Conservation (phyloP, 768 basidiomycete genomes). For the Leccinum variicolor region DNA sequence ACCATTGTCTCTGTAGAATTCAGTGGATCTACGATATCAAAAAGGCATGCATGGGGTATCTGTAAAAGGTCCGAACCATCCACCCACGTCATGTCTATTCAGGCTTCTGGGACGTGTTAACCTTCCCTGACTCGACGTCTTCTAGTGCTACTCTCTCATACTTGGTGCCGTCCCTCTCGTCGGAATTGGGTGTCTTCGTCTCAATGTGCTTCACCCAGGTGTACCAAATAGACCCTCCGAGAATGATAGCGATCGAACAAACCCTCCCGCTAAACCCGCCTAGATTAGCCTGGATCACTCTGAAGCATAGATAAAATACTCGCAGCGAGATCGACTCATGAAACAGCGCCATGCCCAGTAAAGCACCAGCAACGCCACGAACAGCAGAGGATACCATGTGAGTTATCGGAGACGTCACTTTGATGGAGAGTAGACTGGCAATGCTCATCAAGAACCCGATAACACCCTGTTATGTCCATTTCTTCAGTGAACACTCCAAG, state of each 20-base stretch:
- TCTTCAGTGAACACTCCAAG: slow-evolving; percentile 1
- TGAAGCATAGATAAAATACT: slow-evolving; percentile 26
- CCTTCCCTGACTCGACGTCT: slow-evolving; percentile 54
- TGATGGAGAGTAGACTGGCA: slow-evolving; percentile 90
- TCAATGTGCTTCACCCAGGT: slow-evolving; percentile 86
- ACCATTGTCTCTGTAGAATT: slow-evolving; percentile 12
- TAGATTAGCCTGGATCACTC: not conserved
- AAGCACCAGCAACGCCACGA: slow-evolving; percentile 87
- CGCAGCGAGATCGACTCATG: slow-evolving; percentile 76
- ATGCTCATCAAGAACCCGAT: slow-evolving; percentile 95
- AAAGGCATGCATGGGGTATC: slow-evolving; percentile 15
- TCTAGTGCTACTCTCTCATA: slow-evolving; percentile 68
- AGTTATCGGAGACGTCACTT: slow-evolving; percentile 95
- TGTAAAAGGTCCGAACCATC: slow-evolving; percentile 3
- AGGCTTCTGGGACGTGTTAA: slow-evolving; percentile 23
- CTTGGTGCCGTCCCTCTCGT: slow-evolving; percentile 24
- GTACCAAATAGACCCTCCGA: slow-evolving; percentile 79
- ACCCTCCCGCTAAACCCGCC: slow-evolving; percentile 61
- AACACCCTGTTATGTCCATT: slow-evolving; percentile 49
- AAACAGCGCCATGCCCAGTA: slow-evolving; percentile 81
- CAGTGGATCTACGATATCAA: slow-evolving; percentile 6
- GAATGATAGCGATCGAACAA: slow-evolving; percentile 76
- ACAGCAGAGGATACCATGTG: slow-evolving; percentile 98
- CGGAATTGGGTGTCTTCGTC: slow-evolving; percentile 39
- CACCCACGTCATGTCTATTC: slow-evolving; percentile 19